Conservation (phyloP, 2,329 filamentous ascomycete genomes). For the Penicillium nordicum region DNA sequence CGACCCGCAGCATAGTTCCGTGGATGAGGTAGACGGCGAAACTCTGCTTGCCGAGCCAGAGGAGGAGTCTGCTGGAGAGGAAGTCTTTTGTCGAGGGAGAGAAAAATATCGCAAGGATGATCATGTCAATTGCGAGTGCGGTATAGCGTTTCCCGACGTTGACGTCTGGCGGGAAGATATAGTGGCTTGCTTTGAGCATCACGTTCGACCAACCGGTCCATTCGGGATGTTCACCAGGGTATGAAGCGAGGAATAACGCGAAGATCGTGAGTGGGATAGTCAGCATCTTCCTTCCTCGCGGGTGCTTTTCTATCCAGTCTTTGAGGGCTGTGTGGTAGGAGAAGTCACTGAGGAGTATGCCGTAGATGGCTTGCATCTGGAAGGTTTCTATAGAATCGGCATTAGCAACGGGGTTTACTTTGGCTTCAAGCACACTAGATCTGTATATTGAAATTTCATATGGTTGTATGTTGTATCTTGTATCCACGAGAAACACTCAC, state of each 20-base stretch:
- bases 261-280: conserved; percentile 39
- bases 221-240: conserved; percentile 51
- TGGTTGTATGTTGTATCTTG: not conserved
- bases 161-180: conserved; percentile 47
- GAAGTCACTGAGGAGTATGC: conserved; percentile 52
- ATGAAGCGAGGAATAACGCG: conserved; percentile 50
- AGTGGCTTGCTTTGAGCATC: conserved; percentile 41
- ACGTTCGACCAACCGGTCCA: conserved; percentile 49
- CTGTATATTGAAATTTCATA: not conserved
- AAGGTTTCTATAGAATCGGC: conserved; percentile 47
- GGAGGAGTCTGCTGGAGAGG: conserved; percentile 50
- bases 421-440: not conserved
- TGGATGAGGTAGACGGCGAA: conserved; percentile 56
- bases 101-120: conserved; percentile 51
- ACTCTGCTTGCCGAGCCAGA: conserved; percentile 55
- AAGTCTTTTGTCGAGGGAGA: conserved; percentile 49
- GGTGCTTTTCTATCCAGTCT: conserved; percentile 44
- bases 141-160: conserved; percentile 48
- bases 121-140: conserved; percentile 49
- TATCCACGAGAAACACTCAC: conserved; percentile 31
- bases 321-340: conserved; percentile 48
- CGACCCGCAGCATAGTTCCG: conserved; percentile 52
- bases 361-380: conserved; percentile 51
- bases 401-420: not conserved
- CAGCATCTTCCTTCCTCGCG: conserved; percentile 39